phyloP scores from a whole-genome alignment of 176 grass and related monocot genomes.

The Poa pratensis region DNA sequence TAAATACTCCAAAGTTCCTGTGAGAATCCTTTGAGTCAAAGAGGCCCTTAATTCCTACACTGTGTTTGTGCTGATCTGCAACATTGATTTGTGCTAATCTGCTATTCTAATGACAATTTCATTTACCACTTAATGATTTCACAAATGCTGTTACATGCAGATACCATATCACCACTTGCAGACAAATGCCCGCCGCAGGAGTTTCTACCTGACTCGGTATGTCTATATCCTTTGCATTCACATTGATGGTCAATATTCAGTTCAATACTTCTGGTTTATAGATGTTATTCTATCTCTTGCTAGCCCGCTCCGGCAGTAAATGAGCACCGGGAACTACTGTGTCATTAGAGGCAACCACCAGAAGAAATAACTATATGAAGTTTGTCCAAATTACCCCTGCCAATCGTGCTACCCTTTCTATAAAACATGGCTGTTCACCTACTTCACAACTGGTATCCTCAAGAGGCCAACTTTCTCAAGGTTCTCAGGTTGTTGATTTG shows the following conservation, averaged over 20 bases:
- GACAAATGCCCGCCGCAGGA: conserved; percentile 47
- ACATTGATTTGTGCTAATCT: conserved; percentile 22
- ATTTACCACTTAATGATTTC: conserved; percentile 24
- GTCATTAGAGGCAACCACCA: conserved; percentile 49
- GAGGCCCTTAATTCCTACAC: neutral
- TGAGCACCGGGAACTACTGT: conserved; percentile 40
- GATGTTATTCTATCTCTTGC: conserved; percentile 40
- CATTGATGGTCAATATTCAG: conserved; percentile 32
- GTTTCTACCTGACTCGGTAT: conserved; percentile 59
- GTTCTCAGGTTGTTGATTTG: conserved; percentile 59
- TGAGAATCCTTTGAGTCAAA: too few relatives aligned
- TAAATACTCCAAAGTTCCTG: too few relatives aligned
- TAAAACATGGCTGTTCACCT: conserved; percentile 43
- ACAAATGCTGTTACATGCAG: conserved; percentile 56
- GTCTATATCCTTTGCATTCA: conserved; percentile 32
- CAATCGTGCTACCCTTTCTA: conserved; percentile 73
- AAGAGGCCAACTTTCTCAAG: conserved; percentile 42
- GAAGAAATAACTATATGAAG: conserved; percentile 53
- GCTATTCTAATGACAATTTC: conserved; percentile 42
- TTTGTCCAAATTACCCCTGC: conserved; percentile 76
- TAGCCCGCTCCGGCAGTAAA: conserved; percentile 58
- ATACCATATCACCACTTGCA: conserved; percentile 33
- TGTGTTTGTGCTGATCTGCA: conserved; percentile 19
- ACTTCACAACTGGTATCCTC: conserved; percentile 44
- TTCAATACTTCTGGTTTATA: conserved; percentile 44